These are phyloP conservation scores for Phytophthora macrochlamydospora DNA, from an alignment of 352 stramenopile genomes.

Conservation along the genomic window DNA sequence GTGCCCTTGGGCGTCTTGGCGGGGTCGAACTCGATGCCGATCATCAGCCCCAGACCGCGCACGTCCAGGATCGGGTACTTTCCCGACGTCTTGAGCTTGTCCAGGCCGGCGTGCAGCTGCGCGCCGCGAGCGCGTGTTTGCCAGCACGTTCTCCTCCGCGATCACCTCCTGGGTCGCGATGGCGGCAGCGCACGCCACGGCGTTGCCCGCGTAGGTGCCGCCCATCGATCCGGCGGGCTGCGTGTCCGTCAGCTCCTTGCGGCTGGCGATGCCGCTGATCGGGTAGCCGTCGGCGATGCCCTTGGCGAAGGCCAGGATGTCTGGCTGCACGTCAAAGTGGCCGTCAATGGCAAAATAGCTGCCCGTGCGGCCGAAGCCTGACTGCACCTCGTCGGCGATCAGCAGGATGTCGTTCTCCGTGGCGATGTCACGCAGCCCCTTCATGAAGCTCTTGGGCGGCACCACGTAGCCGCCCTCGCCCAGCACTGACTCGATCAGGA, in stretches of 20 bases:
- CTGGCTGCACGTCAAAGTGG: constrained; percentile 83
- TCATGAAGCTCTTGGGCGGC: constrained; percentile 91
- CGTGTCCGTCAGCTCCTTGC: constrained; percentile 85
- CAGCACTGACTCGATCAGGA: constrained; percentile 92
- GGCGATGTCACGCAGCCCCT: constrained; percentile 90
- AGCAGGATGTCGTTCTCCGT: constrained; percentile 93
- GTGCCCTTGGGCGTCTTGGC: constrained; percentile 57
- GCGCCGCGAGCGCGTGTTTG: constrained; percentile 80
- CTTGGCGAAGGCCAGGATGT: constrained; percentile 95
- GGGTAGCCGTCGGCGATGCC: constrained; percentile 93
- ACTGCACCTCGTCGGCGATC: constrained; percentile 94
- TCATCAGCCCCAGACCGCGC: constrained; percentile 93
- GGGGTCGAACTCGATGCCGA: constrained; percentile 91
- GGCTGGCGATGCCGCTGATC: constrained; percentile 88
- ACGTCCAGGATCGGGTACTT: constrained; percentile 88
- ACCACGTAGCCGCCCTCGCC: constrained; percentile 94
- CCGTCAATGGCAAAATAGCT: constrained; percentile 89
- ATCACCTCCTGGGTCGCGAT: constrained; percentile 91
- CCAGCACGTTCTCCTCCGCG: constrained; percentile 87
- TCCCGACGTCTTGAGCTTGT: constrained; percentile 73
- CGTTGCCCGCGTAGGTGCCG: constrained; percentile 93
- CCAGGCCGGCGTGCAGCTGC: constrained; percentile 79
- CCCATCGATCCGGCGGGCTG: constrained; percentile 91
- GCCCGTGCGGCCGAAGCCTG: constrained; percentile 88
- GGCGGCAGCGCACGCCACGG: constrained; percentile 90